Conservation (phyloP, 768 basidiomycete species). For the Psilocybe cyanescens region DNA sequence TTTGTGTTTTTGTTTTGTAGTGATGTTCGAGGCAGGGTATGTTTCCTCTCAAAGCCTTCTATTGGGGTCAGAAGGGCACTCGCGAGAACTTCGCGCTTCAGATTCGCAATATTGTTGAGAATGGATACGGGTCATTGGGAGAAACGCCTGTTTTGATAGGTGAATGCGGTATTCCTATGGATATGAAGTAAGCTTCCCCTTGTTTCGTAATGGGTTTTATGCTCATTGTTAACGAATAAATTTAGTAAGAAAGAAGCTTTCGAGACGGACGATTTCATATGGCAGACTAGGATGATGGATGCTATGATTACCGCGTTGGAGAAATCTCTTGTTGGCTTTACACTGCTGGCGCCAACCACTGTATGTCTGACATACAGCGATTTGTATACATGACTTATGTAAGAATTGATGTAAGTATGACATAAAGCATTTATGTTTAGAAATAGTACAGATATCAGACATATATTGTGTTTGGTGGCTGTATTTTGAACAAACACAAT, state of each 20-base stretch:
- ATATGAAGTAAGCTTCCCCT: constrained; percentile 79
- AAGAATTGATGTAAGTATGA: too few relatives aligned
- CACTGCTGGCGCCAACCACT: too few relatives aligned
- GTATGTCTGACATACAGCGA: too few relatives aligned
- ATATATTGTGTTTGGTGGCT: too few relatives aligned
- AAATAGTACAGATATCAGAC: too few relatives aligned
- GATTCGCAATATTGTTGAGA: constrained; percentile 76
- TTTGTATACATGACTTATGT: too few relatives aligned
- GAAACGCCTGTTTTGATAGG: constrained; percentile 87
- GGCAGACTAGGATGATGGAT: constrained; percentile 95
- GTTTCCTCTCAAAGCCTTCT: constrained; percentile 79
- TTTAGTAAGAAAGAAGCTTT: constrained; percentile 74
- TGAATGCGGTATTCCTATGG: constrained; percentile 96
- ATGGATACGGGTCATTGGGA: constrained; percentile 70
- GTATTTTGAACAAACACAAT: too few relatives aligned
- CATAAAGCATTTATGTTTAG: too few relatives aligned
- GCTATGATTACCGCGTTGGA: constrained; percentile 87
- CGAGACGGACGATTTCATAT: constrained; percentile 69
- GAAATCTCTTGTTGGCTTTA: constrained; percentile 76
- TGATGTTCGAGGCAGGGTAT: constrained; percentile 61
- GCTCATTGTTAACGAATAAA: not conserved
- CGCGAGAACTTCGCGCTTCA: constrained; percentile 85
- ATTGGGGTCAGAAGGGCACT: constrained; percentile 85
- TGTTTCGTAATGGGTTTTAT: not conserved
- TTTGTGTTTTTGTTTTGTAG: not conserved